Conservation (phyloP, 2,329 filamentous ascomycete genomes). For the Fusarium succisae region DNA sequence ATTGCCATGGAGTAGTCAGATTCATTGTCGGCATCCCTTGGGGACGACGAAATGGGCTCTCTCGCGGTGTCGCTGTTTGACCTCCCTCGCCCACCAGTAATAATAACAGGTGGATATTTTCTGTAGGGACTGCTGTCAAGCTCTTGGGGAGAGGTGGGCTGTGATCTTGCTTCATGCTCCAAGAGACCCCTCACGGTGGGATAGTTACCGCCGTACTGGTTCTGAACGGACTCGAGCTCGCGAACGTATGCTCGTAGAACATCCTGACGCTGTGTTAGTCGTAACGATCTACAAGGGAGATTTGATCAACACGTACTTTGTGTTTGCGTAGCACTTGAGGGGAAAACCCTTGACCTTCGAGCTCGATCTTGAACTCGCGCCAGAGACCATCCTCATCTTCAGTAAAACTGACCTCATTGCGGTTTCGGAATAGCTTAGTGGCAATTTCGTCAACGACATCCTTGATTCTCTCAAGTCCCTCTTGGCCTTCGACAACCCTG, state of each 20-base stretch:
- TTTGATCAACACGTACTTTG: constrained; percentile 56
- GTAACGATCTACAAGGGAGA: constrained; percentile 8
- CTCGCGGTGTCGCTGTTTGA: constrained; percentile 44
- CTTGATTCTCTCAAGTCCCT: constrained; percentile 63
- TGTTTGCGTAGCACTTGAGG: constrained; percentile 63
- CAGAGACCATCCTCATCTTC: constrained; percentile 64
- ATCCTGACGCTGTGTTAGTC: constrained; percentile 54
- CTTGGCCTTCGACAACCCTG: constrained; percentile 47
- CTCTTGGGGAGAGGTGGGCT: constrained; percentile 48
- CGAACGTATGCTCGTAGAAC: constrained; percentile 69
- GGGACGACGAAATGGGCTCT: constrained; percentile 49
- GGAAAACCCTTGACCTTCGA: constrained; percentile 68
- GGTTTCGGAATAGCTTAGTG: constrained; percentile 57
- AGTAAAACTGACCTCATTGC: constrained; percentile 49
- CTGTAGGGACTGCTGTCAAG: constrained; percentile 51
- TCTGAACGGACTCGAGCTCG: constrained; percentile 62
- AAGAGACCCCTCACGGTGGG: constrained; percentile 64
- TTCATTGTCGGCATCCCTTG: constrained; percentile 50
- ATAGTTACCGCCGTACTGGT: constrained; percentile 54
- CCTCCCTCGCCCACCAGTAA: constrained; percentile 48
- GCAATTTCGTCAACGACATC: constrained; percentile 69
- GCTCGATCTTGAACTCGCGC: constrained; percentile 66
- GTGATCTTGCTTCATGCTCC: constrained; percentile 52
- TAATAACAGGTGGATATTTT: constrained; percentile 53
- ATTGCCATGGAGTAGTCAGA: constrained; percentile 53